These are phyloP conservation scores for Chlamydomonas sphaeroides DNA, from an alignment of 139 green algal species.

Conservation along the genomic window DNA sequence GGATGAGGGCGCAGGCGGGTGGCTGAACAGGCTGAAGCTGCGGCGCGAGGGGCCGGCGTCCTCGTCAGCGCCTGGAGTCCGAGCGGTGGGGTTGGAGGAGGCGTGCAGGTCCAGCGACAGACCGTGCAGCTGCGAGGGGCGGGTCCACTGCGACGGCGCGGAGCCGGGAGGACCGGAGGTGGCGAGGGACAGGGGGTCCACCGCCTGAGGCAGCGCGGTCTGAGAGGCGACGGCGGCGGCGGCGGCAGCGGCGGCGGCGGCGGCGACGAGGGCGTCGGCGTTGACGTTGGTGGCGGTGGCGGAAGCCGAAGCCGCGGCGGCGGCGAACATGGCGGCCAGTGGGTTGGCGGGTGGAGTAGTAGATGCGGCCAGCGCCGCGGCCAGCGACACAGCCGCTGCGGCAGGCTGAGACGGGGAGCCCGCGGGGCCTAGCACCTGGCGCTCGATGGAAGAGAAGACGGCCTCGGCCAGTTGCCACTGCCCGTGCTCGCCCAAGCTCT, in stretches of 20 bases:
- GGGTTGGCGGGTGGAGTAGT: neutral
- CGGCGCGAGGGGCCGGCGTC: neutral
- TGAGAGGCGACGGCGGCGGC: too few relatives aligned
- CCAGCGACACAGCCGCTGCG: slow-evolving; percentile 1
- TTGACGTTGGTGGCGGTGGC: neutral
- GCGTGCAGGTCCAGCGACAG: slow-evolving; percentile 35
- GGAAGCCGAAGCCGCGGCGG: slow-evolving; percentile 7
- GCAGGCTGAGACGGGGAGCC: neutral
- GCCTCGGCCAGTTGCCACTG: slow-evolving; percentile 83
- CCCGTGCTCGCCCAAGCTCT: slow-evolving; percentile 77
- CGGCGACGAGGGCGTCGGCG: neutral
- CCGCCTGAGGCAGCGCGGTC: too few relatives aligned
- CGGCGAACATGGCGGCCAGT: slow-evolving; percentile 1
- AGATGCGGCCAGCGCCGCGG: slow-evolving; percentile 18
- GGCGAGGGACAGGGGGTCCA: too few relatives aligned
- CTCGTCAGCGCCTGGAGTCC: neutral
- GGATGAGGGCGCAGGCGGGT: slow-evolving; percentile 1
- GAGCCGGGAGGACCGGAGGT: too few relatives aligned
- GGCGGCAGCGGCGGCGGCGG: neutral
- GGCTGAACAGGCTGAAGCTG: slow-evolving; percentile 59
- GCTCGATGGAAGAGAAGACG: slow-evolving; percentile 82
- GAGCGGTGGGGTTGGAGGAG: too few relatives aligned
- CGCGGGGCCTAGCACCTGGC: slow-evolving; percentile 55
- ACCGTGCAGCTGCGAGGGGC: slow-evolving; percentile 50
- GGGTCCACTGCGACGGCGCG: slow-evolving; percentile 19